phyloP scores from a whole-genome alignment of 192 early-diverging fungal genomes.

The Coemansia biformis region DNA sequence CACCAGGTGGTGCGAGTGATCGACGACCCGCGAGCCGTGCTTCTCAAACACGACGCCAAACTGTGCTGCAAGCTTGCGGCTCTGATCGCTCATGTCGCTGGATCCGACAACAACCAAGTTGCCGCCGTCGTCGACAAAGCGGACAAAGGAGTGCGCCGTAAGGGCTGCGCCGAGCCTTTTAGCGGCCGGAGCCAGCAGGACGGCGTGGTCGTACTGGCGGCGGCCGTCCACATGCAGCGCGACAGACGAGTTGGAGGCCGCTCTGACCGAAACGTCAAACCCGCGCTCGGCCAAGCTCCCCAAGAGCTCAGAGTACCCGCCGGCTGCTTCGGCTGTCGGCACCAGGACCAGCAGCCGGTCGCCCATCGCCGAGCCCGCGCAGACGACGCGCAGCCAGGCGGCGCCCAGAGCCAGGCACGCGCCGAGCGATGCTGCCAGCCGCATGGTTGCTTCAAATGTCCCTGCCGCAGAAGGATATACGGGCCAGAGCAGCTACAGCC shows the following conservation, averaged over 20 bases:
- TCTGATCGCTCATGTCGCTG: constrained; percentile 56
- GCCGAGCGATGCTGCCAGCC: constrained; percentile 7
- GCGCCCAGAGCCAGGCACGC: constrained; percentile 10
- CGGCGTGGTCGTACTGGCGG: constrained; percentile 72
- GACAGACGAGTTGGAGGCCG: constrained; percentile 51
- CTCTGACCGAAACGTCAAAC: constrained; percentile 53
- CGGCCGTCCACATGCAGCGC: constrained; percentile 56
- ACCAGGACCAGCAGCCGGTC: constrained; percentile 64
- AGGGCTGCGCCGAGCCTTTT: constrained; percentile 56
- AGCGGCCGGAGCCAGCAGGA: constrained; percentile 73
- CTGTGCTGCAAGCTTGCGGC: constrained; percentile 82
- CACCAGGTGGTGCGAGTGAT: constrained; percentile 59
- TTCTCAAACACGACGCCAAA: constrained; percentile 85
- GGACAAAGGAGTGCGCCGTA: constrained; percentile 58
- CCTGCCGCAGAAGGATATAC: too few species aligned
- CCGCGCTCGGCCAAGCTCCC: constrained; percentile 48
- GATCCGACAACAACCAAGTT: constrained; percentile 77
- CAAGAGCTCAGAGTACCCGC: constrained; percentile 54
- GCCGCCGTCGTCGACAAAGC: constrained; percentile 87
- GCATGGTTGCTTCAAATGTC: constrained; percentile 9
- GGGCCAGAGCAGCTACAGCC: too few species aligned
- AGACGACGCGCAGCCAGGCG: constrained; percentile 13
- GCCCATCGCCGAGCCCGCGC: constrained; percentile 62
- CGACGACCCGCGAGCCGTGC: constrained; percentile 61
- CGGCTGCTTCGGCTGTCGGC: constrained; percentile 44